Evolutionary conservation across 768 basidiomycete species (phyloP).

Genomic region (Leccinum incarnatum): DNA sequence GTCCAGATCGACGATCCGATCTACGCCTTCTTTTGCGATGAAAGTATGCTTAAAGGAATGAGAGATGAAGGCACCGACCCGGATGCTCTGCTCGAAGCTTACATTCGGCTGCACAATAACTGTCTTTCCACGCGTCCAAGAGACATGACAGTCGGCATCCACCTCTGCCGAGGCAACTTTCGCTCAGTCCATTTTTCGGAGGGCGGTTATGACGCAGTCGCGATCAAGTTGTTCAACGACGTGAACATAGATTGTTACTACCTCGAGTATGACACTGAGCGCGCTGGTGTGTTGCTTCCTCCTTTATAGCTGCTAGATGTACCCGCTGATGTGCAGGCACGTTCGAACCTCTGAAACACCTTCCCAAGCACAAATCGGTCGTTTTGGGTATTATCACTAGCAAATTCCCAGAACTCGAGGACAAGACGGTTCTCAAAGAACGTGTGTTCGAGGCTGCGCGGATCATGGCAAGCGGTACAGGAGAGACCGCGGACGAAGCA

Average conservation of each 20-base stretch:
- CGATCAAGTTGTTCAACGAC: slow-evolving; percentile 43
- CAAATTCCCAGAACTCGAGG: not conserved
- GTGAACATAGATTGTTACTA: slow-evolving; percentile 13
- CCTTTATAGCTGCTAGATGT: not conserved
- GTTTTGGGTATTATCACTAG: not conserved
- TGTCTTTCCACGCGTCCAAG: not conserved
- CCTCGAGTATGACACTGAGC: not conserved
- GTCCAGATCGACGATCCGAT: not conserved
- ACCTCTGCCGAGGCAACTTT: slow-evolving; percentile 45
- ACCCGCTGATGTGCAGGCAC: slow-evolving; percentile 12
- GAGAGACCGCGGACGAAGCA: not conserved
- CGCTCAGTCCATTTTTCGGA: slow-evolving; percentile 34
- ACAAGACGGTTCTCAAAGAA: not conserved
- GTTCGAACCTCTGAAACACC: slow-evolving; percentile 16
- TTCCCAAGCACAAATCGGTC: not conserved
- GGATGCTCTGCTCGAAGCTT: not conserved
- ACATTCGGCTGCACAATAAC: not conserved
- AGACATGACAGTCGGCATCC: slow-evolving; percentile 35
- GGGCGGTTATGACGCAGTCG: slow-evolving; percentile 32
- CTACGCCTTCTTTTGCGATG: not conserved
- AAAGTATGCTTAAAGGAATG: not conserved
- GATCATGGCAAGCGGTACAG: not conserved
- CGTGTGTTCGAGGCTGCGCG: not conserved
- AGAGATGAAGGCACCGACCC: not conserved
- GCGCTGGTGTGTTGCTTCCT: not conserved